phyloP scores from a whole-genome alignment of 192 early-diverging fungal species.

The Linnemannia schmuckeri region DNA sequence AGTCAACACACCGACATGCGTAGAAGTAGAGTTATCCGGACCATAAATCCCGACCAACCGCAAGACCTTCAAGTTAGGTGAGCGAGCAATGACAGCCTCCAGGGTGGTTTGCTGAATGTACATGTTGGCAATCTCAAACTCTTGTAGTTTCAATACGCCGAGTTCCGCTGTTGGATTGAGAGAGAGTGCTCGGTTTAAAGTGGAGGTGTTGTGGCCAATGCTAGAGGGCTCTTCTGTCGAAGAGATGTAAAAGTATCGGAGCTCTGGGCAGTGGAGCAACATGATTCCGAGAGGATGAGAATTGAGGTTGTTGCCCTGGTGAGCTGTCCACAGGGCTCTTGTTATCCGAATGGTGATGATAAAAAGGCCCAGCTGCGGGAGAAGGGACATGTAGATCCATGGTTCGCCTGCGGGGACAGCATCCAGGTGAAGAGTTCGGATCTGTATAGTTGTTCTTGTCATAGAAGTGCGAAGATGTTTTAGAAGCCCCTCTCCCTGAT shows the following conservation, averaged over 20 bases:
- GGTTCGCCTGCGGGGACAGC: not conserved
- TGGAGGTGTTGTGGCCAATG: not conserved
- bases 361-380: not conserved
- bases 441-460: not conserved
- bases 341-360: not conserved
- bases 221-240: not conserved
- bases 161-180: not conserved
- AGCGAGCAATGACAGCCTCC: not conserved
- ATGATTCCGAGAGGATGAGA: not conserved
- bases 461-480: not conserved
- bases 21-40: not conserved
- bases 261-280: not conserved
- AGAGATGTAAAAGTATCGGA: not conserved
- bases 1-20: not conserved
- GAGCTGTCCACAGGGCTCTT: not conserved
- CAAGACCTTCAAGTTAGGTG: not conserved
- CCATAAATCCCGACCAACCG: not conserved
- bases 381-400: not conserved
- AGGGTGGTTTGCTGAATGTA: not conserved
- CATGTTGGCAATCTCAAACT: not conserved
- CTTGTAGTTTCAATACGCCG: not conserved
- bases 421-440: not conserved
- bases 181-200: not conserved
- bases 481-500: not conserved
- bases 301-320: not conserved